Evolutionary conservation across 306 rosid species (phyloP).

Genomic region (Quercus suber): DNA sequence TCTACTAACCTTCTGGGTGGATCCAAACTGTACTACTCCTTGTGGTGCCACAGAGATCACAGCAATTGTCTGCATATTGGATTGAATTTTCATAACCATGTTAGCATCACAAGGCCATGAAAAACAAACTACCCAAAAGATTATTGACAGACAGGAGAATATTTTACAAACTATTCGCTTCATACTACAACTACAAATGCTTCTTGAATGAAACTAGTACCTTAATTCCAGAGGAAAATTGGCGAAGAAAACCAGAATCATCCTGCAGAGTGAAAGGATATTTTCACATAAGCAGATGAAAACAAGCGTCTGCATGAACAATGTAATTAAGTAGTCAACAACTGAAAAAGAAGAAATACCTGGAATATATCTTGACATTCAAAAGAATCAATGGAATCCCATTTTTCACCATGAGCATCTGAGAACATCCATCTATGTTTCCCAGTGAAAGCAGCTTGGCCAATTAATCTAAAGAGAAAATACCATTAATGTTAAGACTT

Average conservation of each 20-base stretch:
- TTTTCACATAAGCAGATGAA: constrained; percentile 5
- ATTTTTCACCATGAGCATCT: constrained; percentile 33
- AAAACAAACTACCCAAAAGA: not conserved
- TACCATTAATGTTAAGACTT: constrained; percentile 21
- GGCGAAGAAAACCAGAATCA: constrained; percentile 44
- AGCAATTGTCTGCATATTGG: constrained; percentile 64
- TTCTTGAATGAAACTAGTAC: constrained; percentile 30
- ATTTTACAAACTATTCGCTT: not conserved
- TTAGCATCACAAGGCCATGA: not conserved
- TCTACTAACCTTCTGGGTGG: constrained; percentile 60
- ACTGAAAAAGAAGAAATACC: constrained; percentile 28
- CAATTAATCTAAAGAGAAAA: constrained; percentile 50
- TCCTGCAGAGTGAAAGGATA: constrained; percentile 36
- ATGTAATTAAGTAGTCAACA: not conserved
- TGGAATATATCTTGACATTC: constrained; percentile 25
- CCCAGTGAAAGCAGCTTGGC: constrained; percentile 73
- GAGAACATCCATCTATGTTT: constrained; percentile 68
- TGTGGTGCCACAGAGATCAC: constrained; percentile 49
- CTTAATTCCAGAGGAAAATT: constrained; percentile 74
- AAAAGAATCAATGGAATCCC: constrained; percentile 33
- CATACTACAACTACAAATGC: not conserved
- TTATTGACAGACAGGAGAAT: not conserved
- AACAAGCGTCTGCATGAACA: not conserved
- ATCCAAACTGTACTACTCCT: constrained; percentile 80
- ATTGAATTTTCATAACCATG: constrained; percentile 20